Conservation (phyloP, 2,329 filamentous ascomycete species). For the Aspergillus tamarii region DNA sequence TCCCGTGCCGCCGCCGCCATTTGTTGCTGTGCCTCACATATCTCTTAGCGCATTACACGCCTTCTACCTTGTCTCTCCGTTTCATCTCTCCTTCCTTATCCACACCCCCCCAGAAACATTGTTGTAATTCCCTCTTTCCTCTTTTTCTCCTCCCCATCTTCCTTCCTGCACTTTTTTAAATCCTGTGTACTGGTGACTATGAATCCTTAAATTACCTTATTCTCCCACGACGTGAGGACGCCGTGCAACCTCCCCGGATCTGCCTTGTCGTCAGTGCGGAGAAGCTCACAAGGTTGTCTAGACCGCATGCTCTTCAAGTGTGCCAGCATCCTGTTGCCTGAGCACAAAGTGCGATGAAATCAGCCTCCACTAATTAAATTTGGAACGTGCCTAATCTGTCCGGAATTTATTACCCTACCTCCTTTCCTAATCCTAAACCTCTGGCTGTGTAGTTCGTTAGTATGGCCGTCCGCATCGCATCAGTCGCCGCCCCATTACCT, state of each 20-base stretch:
- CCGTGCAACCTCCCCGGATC: conserved; percentile 32
- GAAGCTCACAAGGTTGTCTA: conserved; percentile 41
- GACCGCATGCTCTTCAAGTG: conserved; percentile 32
- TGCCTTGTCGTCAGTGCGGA: conserved; percentile 39
- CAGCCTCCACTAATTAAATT: conserved; percentile 21
- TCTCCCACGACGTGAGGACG: conserved; percentile 32
- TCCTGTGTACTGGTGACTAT: conserved; percentile 20
- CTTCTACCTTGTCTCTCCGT: conserved; percentile 15
- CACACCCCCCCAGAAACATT: conserved; percentile 10
- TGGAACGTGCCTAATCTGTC: conserved; percentile 12
- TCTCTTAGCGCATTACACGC: conserved; percentile 5
- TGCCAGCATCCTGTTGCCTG: conserved; percentile 32
- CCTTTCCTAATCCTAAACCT: conserved; percentile 16
- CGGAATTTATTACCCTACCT: conserved; percentile 4
- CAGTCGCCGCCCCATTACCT: conserved; percentile 35
- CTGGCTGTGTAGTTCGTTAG: conserved; percentile 33
- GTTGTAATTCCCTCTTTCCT: conserved; percentile 12
- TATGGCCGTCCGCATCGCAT: conserved; percentile 41
- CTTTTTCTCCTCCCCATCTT: conserved; percentile 13
- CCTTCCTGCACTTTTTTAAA: not conserved
- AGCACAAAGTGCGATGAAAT: conserved; percentile 30
- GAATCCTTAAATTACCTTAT: conserved; percentile 26
- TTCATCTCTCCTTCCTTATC: conserved; percentile 21
- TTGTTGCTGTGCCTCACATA: conserved; percentile 17
- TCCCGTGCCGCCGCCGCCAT: conserved; percentile 9